Evolutionary conservation across 768 basidiomycete genomes (phyloP).

Genomic region (Phanerochaete sordida): DNA sequence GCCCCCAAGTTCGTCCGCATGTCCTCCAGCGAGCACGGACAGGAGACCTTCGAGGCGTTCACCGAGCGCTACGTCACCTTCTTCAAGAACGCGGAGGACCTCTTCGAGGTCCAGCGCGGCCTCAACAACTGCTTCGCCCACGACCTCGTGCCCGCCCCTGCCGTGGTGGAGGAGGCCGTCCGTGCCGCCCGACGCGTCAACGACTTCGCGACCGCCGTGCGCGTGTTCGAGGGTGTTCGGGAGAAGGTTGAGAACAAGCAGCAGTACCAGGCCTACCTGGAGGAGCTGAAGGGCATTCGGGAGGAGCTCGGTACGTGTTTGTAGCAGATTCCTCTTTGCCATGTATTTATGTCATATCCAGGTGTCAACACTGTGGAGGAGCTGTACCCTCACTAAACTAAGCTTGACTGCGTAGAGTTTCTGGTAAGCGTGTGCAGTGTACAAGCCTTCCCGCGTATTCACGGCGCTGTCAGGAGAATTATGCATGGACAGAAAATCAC

Average conservation of each 20-base stretch:
- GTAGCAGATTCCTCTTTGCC: background rate
- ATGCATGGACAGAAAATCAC: background rate
- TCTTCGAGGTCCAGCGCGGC: constrained; percentile 98
- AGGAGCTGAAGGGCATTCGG: constrained; percentile 82
- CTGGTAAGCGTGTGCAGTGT: background rate
- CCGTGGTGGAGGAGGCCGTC: constrained; percentile 84
- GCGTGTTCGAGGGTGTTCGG: constrained; percentile 92
- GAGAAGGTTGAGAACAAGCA: constrained; percentile 98
- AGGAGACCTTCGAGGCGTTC: constrained; percentile 94
- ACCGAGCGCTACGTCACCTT: constrained; percentile 91
- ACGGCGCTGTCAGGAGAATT: background rate
- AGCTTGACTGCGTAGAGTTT: constrained; percentile 6
- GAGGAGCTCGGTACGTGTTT: constrained; percentile 80
- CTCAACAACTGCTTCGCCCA: constrained; percentile 99
- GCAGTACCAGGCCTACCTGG: constrained; percentile 91
- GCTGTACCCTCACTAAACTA: constrained; percentile 36
- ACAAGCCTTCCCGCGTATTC: background rate
- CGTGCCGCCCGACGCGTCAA: constrained; percentile 88
- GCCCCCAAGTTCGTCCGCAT: constrained; percentile 45
- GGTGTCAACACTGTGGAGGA: constrained; percentile 64
- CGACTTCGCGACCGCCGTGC: constrained; percentile 95
- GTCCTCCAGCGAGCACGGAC: constrained; percentile 62
- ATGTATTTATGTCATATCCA: constrained; percentile 21
- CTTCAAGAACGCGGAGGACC: constrained; percentile 89
- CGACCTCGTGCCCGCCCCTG: constrained; percentile 86